These are phyloP conservation scores for Handroanthus guayacan DNA, from an alignment of 257 asterid species.

Conservation along the genomic window DNA sequence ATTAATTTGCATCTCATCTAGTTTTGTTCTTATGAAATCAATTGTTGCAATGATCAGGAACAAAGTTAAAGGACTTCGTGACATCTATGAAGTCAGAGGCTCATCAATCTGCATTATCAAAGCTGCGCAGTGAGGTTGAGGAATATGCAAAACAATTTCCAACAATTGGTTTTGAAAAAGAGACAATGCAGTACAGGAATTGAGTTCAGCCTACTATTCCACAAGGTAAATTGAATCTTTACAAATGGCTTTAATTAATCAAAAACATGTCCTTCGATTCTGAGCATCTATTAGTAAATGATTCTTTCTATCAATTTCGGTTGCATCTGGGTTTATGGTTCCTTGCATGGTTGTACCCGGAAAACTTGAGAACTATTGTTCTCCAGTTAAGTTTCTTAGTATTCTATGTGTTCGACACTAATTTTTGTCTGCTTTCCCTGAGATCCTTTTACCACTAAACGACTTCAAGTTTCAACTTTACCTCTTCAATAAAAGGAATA, in stretches of 20 bases:
- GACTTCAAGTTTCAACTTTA: no score
- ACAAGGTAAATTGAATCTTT: constrained; percentile 30
- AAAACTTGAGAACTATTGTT: no score
- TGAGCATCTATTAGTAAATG: neutral
- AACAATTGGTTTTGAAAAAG: constrained; percentile 87
- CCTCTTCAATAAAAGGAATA: no score
- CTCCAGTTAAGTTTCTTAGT: no score
- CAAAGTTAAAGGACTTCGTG: constrained; percentile 92
- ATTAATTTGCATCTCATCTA: constrained; percentile 6
- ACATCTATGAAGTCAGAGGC: constrained; percentile 67
- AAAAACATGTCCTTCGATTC: neutral
- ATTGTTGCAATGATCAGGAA: constrained; percentile 56
- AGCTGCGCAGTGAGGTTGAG: constrained; percentile 73
- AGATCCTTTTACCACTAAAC: no score
- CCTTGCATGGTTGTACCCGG: no score
- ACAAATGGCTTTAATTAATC: neutral
- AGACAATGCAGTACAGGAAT: constrained; percentile 80
- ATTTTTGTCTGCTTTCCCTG: no score
- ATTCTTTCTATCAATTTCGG: neutral
- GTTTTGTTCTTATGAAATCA: constrained; percentile 32
- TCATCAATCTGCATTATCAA: constrained; percentile 66
- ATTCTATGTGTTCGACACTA: no score
- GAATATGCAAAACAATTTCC: constrained; percentile 91
- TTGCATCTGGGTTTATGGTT: neutral
- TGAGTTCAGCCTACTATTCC: constrained; percentile 38